phyloP scores from a whole-genome alignment of 495 filamentous ascomycete genomes.

The Hypoxylon trugodes region DNA sequence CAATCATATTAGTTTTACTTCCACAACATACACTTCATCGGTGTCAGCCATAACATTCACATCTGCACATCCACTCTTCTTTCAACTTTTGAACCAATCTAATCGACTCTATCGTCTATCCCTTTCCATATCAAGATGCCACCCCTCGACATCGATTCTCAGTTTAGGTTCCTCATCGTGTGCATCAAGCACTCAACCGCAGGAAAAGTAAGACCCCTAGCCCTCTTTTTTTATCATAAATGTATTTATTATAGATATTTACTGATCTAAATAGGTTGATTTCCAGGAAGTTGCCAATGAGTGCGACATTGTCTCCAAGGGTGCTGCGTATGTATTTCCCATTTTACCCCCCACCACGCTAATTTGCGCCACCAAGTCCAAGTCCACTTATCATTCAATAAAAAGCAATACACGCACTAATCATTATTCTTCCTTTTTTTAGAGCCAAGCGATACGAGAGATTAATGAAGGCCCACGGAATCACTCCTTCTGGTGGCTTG shows the following conservation, averaged over 20 bases:
- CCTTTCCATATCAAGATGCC: constrained; percentile 52
- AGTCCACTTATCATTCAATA: too few species aligned
- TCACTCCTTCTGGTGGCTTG: constrained; percentile 35
- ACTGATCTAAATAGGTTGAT: constrained; percentile 60
- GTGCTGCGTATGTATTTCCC: constrained; percentile 68
- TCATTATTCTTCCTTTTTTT: not conserved
- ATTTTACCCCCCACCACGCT: not conserved
- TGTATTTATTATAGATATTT: not conserved
- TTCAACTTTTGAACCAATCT: too few species aligned
- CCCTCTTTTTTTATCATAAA: too few species aligned
- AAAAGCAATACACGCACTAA: constrained; percentile 1
- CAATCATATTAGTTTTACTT: too few species aligned
- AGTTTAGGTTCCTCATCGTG: constrained; percentile 69
- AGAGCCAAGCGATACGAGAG: constrained; percentile 74
- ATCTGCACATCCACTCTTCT: too few species aligned
- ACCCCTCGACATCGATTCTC: constrained; percentile 57
- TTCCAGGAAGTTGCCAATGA: constrained; percentile 70
- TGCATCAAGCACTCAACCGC: constrained; percentile 67
- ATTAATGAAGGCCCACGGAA: constrained; percentile 66
- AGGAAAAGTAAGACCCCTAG: constrained; percentile 64
- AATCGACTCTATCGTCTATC: not conserved
- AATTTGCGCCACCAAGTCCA: not conserved
- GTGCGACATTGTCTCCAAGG: constrained; percentile 67
- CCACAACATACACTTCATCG: too few species aligned
- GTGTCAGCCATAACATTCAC: too few species aligned